phyloP scores from a whole-genome alignment of 768 basidiomycete genomes.

The Collybiopsis confluens region DNA sequence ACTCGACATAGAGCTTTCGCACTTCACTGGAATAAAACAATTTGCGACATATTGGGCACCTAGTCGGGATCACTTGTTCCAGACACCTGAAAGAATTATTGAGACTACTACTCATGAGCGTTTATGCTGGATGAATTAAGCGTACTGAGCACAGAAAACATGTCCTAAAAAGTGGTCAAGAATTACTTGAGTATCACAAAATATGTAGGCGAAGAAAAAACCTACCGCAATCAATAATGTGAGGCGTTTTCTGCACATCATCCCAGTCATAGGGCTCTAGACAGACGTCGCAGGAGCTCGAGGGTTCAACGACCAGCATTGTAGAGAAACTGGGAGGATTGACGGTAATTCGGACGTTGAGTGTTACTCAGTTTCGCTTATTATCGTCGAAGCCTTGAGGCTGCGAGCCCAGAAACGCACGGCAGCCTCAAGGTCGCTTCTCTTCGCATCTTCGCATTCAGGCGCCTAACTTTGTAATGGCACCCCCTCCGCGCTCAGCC shows the following conservation, averaged over 20 bases:
- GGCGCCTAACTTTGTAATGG: too few relatives aligned
- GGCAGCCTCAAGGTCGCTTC: too few relatives aligned
- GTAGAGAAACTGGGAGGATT: too few relatives aligned
- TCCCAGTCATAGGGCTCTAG: conserved; percentile 5
- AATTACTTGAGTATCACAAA: background rate
- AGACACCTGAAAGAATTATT: background rate
- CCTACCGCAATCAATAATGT: conserved; percentile 4
- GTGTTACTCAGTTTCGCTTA: too few relatives aligned
- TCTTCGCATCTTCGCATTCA: too few relatives aligned
- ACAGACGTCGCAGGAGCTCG: conserved; percentile 6
- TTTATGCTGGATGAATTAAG: background rate
- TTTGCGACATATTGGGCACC: conserved; percentile 3
- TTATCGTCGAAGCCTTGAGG: too few relatives aligned
- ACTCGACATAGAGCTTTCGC: conserved; percentile 6
- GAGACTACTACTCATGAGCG: background rate
- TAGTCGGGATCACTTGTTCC: background rate
- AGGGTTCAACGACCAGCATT: conserved; percentile 7
- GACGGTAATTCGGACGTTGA: too few relatives aligned
- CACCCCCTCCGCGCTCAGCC: too few relatives aligned
- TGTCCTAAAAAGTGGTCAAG: conserved; percentile 1
- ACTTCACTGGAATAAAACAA: conserved; percentile 1
- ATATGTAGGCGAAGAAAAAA: background rate
- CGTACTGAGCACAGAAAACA: conserved; percentile 5
- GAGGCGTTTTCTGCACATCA: background rate
- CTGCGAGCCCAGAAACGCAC: too few relatives aligned